phyloP scores from a whole-genome alignment of 768 basidiomycete species.

The Suillus placidus region DNA sequence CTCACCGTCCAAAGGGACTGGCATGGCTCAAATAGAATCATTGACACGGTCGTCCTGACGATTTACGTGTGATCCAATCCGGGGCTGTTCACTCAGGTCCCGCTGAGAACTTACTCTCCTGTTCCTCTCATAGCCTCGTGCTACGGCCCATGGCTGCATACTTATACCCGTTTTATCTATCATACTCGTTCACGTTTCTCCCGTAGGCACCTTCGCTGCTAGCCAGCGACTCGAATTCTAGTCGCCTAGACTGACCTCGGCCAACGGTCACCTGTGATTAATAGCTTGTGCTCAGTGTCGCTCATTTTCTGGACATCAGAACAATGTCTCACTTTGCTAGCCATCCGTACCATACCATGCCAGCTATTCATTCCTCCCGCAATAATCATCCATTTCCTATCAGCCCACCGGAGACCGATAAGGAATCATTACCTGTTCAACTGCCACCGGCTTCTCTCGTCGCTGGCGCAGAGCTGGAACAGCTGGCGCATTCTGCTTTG shows the following conservation, averaged over 20 bases:
- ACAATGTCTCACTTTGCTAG: constrained; percentile 48
- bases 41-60: constrained; percentile 35
- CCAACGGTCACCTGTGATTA: neutral
- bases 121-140: constrained; percentile 25
- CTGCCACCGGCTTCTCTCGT: neutral
- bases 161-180: constrained; percentile 16
- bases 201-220: constrained; percentile 3
- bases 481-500: neutral
- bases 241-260: constrained; percentile 1
- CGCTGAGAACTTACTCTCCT: constrained; percentile 17
- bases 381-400: constrained; percentile 26
- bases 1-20: constrained; percentile 11
- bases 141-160: neutral
- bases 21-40: constrained; percentile 2
- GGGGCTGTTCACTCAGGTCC: constrained; percentile 12
- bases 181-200: neutral
- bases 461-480: constrained; percentile 20
- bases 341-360: constrained; percentile 45
- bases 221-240: constrained; percentile 9
- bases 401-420: constrained; percentile 47
- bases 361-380: constrained; percentile 39
- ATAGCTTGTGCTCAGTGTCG: neutral
- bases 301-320: neutral
- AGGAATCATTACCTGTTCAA: constrained; percentile 10
- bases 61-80: constrained; percentile 28